Evolutionary conservation across 2,329 filamentous ascomycete genomes (phyloP).

Genomic region (Phialocephala sp.): DNA sequence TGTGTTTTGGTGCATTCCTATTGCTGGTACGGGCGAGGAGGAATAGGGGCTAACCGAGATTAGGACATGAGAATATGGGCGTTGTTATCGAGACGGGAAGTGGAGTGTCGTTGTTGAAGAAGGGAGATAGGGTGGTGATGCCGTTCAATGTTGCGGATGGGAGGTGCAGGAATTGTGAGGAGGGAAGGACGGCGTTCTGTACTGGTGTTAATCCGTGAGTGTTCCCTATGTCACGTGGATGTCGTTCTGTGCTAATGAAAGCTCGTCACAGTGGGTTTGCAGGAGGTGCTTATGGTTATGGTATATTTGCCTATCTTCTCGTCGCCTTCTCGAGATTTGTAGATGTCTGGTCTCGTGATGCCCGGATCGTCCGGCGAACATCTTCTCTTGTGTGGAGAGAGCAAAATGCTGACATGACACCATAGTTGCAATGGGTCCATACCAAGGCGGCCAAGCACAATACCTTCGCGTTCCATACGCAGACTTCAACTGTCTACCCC

Average conservation of each 20-base stretch:
- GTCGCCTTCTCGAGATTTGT: not conserved
- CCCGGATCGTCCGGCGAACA: not conserved
- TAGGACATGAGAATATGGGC: conserved; percentile 87
- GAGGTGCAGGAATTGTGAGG: conserved; percentile 83
- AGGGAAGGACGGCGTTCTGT: conserved; percentile 79
- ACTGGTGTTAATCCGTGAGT: conserved; percentile 61
- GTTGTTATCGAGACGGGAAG: conserved; percentile 71
- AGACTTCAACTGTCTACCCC: conserved; percentile 68
- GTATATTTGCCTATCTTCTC: not conserved
- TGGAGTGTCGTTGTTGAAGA: conserved; percentile 69
- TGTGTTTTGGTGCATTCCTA: conserved; percentile 56
- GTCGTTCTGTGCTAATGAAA: not conserved
- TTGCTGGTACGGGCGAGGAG: conserved; percentile 47
- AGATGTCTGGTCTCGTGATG: not conserved
- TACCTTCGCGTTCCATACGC: conserved; percentile 69
- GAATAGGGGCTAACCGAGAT: conserved; percentile 65
- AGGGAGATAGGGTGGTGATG: conserved; percentile 80
- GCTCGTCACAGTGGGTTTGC: conserved; percentile 54
- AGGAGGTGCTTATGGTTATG: conserved; percentile 63
- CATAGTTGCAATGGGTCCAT: conserved; percentile 59
- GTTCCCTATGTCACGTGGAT: not conserved
- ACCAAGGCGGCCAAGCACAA: conserved; percentile 73
- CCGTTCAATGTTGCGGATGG: conserved; percentile 85
- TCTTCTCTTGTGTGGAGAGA: too few relatives aligned
- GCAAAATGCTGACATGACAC: not conserved